phyloP scores from a whole-genome alignment of 2,329 filamentous ascomycete genomes.

The Fusarium sp. region DNA sequence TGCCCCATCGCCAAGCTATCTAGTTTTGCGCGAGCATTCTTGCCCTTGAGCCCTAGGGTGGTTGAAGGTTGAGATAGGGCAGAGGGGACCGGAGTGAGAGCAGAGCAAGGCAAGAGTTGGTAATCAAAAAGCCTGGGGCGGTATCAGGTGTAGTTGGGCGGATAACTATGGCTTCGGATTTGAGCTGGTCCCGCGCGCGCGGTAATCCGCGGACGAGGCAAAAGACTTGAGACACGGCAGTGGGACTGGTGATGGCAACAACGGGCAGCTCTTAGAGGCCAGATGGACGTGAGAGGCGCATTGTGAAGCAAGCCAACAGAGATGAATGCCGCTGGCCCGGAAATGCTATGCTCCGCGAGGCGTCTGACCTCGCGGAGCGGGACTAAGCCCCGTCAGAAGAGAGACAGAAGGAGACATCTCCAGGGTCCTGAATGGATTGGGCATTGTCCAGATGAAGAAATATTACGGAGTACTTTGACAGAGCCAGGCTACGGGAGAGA shows the following conservation, averaged over 20 bases:
- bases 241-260: constrained; percentile 6
- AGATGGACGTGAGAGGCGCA: constrained; percentile 20
- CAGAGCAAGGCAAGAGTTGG: constrained; percentile 9
- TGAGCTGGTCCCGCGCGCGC: constrained; percentile 20
- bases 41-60: background rate
- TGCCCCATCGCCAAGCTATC: constrained; percentile 22
- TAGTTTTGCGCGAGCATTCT: constrained; percentile 14
- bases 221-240: constrained; percentile 6
- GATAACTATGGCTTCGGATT: constrained; percentile 21
- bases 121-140: constrained; percentile 3
- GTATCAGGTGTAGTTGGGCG: constrained; percentile 9
- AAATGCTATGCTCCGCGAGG: constrained; percentile 6
- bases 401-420: constrained; percentile 1
- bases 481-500: background rate
- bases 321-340: constrained; percentile 19
- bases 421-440: background rate
- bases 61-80: constrained; percentile 8
- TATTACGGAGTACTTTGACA: background rate
- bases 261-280: constrained; percentile 12
- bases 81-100: constrained; percentile 1
- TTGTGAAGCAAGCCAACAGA: constrained; percentile 24
- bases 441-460: background rate
- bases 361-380: constrained; percentile 5
- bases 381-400: background rate
- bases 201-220: constrained; percentile 19